Evolutionary conservation across 495 filamentous ascomycete species (phyloP).

Genomic region (Evansstolkia leycettana): DNA sequence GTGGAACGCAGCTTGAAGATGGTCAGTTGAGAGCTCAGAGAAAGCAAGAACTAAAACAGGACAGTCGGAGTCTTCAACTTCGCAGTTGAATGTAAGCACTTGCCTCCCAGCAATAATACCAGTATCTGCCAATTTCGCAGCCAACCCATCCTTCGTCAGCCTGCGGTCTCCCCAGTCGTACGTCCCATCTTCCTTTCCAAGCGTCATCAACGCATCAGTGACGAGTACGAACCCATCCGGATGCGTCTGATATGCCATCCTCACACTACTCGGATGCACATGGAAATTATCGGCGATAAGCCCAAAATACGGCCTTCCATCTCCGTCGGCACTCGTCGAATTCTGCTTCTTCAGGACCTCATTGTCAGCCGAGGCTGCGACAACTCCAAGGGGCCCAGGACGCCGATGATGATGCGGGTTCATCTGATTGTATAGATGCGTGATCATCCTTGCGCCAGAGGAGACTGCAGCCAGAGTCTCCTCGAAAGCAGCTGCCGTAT

Average conservation of each 20-base stretch:
- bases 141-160: constrained; percentile 44
- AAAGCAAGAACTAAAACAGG: not conserved
- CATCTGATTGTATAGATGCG: constrained; percentile 76
- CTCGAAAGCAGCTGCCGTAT: constrained; percentile 55
- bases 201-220: constrained; percentile 36
- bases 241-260: constrained; percentile 28
- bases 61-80: too few relatives aligned
- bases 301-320: constrained; percentile 30
- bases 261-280: constrained; percentile 32
- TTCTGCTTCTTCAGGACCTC: not conserved
- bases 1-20: constrained; percentile 37
- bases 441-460: constrained; percentile 56
- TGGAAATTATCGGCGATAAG: constrained; percentile 40
- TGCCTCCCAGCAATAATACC: constrained; percentile 50
- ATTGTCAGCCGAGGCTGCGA: constrained; percentile 1
- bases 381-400: constrained; percentile 38
- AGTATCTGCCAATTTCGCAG: constrained; percentile 43
- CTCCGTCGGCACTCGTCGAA: not conserved
- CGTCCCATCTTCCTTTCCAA: constrained; percentile 49
- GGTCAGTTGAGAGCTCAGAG: not conserved
- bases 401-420: constrained; percentile 57
- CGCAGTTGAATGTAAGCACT: too few relatives aligned
- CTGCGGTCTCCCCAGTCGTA: constrained; percentile 55
- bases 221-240: constrained; percentile 32
- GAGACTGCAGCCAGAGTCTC: constrained; percentile 41